These are phyloP conservation scores for Nitzschia putrida DNA, from an alignment of 108 stramenopile genomes.

Conservation along the genomic window DNA sequence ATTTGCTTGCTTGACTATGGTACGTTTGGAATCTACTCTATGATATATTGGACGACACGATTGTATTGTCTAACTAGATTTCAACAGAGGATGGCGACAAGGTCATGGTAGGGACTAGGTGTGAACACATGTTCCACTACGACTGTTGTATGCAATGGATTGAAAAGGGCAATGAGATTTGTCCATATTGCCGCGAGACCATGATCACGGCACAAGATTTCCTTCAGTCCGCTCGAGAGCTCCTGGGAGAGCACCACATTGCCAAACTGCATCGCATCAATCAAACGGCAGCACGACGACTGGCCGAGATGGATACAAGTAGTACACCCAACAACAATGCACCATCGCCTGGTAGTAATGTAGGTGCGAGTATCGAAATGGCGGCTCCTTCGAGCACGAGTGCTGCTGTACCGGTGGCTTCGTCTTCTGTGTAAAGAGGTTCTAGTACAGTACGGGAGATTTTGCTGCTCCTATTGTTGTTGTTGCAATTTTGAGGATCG, in stretches of 20 bases:
- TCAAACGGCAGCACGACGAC: slow-evolving; percentile 13
- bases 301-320: slow-evolving; percentile 9
- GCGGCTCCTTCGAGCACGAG: too few species aligned
- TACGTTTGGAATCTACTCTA: background rate
- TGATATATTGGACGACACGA: background rate
- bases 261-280: slow-evolving; percentile 15
- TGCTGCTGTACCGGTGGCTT: too few species aligned
- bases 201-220: slow-evolving; percentile 38
- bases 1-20: slow-evolving; percentile 27
- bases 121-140: slow-evolving; percentile 37
- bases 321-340: background rate
- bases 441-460: too few species aligned
- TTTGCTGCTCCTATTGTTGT: too few species aligned
- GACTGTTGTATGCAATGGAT: slow-evolving; percentile 44
- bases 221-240: slow-evolving; percentile 7
- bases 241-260: slow-evolving; percentile 23
- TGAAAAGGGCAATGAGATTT: slow-evolving; percentile 29
- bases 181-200: slow-evolving; percentile 42
- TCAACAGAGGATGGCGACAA: slow-evolving; percentile 29
- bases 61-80: background rate
- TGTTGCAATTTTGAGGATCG: too few species aligned
- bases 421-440: too few species aligned
- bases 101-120: slow-evolving; percentile 19
- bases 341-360: too few species aligned
- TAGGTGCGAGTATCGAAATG: too few species aligned